These are phyloP conservation scores for Coccomyxa sp. DNA, from an alignment of 139 green algal genomes.

Conservation along the genomic window DNA sequence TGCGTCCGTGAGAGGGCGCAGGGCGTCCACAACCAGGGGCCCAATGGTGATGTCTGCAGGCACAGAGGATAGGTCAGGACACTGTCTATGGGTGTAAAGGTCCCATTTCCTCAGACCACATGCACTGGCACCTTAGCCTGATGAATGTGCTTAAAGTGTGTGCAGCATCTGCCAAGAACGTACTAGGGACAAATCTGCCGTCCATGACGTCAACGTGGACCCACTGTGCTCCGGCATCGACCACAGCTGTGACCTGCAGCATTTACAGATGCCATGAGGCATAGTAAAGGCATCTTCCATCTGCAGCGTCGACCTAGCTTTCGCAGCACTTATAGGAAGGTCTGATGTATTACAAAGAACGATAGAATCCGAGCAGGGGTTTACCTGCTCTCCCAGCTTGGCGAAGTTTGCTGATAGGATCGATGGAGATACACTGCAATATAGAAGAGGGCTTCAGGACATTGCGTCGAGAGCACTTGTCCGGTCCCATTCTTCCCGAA, in stretches of 20 bases:
- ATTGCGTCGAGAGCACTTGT: neutral
- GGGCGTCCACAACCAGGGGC: conserved; percentile 92
- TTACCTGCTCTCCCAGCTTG: conserved; percentile 87
- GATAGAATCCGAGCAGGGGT: neutral
- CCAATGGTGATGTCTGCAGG: conserved; percentile 97
- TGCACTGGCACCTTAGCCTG: neutral
- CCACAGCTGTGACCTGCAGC: conserved; percentile 82
- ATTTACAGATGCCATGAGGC: neutral
- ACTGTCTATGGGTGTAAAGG: neutral
- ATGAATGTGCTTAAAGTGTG: neutral
- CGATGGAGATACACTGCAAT: conserved; percentile 77
- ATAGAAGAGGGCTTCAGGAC: neutral
- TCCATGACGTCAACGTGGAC: conserved; percentile 97
- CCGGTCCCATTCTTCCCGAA: too few species aligned
- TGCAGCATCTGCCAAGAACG: neutral
- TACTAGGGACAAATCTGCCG: conserved; percentile 92
- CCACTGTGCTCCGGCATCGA: conserved; percentile 93
- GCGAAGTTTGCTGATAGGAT: conserved; percentile 97
- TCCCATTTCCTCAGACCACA: neutral
- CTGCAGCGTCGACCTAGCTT: neutral
- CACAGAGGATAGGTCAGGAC: neutral
- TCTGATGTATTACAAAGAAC: neutral
- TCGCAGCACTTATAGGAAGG: neutral
- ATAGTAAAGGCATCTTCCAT: neutral
- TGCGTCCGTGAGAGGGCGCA: conserved; percentile 94